A percentile compares a stretch with the other conserved stretches of the same genome.
Conservation (phyloP, 352 stramenopile species). For the Thraustochytrium sp. region DNA sequence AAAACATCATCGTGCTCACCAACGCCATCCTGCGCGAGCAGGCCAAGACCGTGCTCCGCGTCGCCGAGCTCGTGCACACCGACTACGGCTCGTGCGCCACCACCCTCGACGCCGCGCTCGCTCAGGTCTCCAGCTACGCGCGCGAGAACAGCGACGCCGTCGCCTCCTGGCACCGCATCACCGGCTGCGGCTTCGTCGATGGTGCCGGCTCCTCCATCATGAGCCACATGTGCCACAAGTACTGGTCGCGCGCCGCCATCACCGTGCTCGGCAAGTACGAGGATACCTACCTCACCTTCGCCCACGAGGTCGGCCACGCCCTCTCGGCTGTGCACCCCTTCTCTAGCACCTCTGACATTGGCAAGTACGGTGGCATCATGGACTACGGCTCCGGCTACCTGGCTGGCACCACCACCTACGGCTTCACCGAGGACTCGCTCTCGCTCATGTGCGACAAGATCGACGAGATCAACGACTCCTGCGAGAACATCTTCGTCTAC, state of each 20-base stretch:
- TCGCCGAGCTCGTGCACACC: background rate
- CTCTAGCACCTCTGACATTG: background rate
- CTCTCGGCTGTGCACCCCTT: background rate
- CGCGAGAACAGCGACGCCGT: background rate
- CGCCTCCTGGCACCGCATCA: background rate
- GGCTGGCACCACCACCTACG: background rate
- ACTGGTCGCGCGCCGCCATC: background rate
- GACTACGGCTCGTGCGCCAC: slow-evolving; percentile 2
- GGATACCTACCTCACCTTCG: slow-evolving; percentile 16
- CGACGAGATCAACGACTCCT: background rate
- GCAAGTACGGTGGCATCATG: slow-evolving; percentile 21
- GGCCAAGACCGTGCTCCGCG: background rate
- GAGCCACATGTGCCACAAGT: background rate
- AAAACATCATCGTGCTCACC: background rate
- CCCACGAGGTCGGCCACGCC: slow-evolving; percentile 4
- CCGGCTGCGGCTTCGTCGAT: background rate
- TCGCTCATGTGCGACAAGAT: background rate
- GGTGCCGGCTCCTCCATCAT: background rate
- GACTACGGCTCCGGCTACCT: slow-evolving; percentile 11
- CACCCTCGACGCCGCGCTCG: background rate
- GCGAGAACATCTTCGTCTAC: background rate
- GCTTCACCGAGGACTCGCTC: background rate
- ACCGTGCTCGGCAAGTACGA: background rate
- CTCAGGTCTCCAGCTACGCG: background rate
- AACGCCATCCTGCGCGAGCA: background rate